Evolutionary conservation across 2,329 filamentous ascomycete genomes (phyloP).

Genomic region (Tolypocladium ovalisporum): DNA sequence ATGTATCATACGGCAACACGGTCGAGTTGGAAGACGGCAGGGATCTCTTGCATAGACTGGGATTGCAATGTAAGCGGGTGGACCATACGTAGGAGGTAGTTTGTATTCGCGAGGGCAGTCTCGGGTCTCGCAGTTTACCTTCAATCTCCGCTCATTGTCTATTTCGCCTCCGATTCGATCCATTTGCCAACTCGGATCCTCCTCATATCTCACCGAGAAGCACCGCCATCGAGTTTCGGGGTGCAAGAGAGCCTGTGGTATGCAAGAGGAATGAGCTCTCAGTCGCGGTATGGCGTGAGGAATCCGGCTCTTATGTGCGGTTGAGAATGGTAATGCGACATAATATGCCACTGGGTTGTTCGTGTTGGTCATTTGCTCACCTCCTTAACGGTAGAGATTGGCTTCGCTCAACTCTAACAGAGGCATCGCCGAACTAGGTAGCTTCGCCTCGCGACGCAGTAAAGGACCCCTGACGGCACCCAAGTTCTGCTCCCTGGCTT

Average conservation of each 20-base stretch:
- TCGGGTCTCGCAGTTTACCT: constrained; percentile 11
- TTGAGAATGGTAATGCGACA: neutral
- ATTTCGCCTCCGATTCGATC: neutral
- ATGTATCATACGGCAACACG: constrained; percentile 19
- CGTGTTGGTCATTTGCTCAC: neutral
- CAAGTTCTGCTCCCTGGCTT: neutral
- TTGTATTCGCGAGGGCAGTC: constrained; percentile 7
- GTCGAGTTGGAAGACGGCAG: constrained; percentile 2
- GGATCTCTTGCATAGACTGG: constrained; percentile 2
- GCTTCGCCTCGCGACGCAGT: neutral
- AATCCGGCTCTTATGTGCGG: neutral
- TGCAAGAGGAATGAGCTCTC: neutral
- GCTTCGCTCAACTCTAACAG: too few species aligned
- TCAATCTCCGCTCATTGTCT: constrained; percentile 16
- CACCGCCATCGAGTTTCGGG: neutral
- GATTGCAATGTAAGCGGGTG: neutral
- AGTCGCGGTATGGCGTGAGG: neutral
- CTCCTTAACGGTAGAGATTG: neutral
- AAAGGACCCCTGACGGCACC: neutral
- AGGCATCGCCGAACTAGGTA: too few species aligned
- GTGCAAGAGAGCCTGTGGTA: neutral
- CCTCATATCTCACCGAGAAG: neutral
- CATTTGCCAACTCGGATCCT: neutral
- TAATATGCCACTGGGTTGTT: neutral
- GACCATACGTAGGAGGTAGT: neutral